Evolutionary conservation across 2,329 filamentous ascomycete species (phyloP).

Genomic region (Clarireedia hainanense): DNA sequence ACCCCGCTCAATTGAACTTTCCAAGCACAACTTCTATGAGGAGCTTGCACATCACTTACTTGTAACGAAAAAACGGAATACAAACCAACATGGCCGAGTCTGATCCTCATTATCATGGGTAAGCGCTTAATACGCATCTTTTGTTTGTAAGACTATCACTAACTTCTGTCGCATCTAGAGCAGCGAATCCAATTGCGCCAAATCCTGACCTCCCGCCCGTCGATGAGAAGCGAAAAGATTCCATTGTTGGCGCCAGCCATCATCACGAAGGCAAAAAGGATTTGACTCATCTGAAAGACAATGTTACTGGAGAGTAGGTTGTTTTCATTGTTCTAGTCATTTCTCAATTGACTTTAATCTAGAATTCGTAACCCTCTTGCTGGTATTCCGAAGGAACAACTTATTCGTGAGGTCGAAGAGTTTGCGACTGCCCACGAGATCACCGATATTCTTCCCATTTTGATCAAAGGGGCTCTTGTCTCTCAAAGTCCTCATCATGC

Average conservation of each 20-base stretch:
- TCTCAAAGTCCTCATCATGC: conserved; percentile 66
- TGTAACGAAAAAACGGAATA: not conserved
- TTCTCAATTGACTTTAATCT: not conserved
- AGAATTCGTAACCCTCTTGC: conserved; percentile 50
- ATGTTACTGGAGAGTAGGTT: conserved; percentile 5
- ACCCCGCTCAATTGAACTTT: not conserved
- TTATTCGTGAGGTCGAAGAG: conserved; percentile 46
- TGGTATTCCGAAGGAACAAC: conserved; percentile 42
- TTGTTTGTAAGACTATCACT: not conserved
- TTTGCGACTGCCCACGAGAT: conserved; percentile 56
- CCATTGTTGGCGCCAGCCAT: not conserved
- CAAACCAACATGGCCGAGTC: conserved; percentile 3
- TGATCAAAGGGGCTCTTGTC: conserved; percentile 65
- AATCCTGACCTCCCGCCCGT: not conserved
- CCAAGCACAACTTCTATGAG: not conserved
- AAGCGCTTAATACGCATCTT: not conserved
- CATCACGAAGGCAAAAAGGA: not conserved
- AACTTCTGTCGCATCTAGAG: not conserved
- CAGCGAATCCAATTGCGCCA: not conserved
- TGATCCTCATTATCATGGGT: not conserved
- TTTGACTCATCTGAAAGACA: not conserved
- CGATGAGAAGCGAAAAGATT: not conserved
- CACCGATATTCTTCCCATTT: conserved; percentile 45
- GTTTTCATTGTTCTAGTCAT: not conserved
- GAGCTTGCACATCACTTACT: not conserved